phyloP scores from a whole-genome alignment of 345 rosid genomes.

The Brassica rapa region DNA sequence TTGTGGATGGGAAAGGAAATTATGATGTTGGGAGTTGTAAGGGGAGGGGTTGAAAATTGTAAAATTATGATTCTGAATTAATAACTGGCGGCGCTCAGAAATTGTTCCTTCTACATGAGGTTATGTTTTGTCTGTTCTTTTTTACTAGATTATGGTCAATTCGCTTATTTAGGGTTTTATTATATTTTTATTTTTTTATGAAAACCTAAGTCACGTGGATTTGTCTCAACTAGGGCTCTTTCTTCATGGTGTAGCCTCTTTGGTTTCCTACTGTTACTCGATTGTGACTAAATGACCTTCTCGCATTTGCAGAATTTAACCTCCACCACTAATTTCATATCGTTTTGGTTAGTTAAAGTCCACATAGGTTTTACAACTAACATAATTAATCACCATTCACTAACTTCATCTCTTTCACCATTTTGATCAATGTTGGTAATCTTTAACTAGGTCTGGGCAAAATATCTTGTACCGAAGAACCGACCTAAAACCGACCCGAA shows the following conservation, averaged over 20 bases:
- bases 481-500: too few species aligned
- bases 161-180: conserved; percentile 38
- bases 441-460: too few species aligned
- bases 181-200: not conserved
- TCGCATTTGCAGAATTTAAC: conserved; percentile 21
- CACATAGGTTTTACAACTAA: not conserved
- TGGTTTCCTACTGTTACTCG: conserved; percentile 30
- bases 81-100: conserved; percentile 45
- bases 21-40: conserved; percentile 29
- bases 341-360: not conserved
- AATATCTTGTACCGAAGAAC: too few species aligned
- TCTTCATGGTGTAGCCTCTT: conserved; percentile 38
- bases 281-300: conserved; percentile 36
- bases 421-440: not conserved
- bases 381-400: conserved; percentile 7
- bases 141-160: conserved; percentile 44
- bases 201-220: conserved; percentile 40
- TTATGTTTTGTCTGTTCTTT: conserved; percentile 43
- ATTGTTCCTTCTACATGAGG: conserved; percentile 47
- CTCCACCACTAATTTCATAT: not conserved
- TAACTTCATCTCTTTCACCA: not conserved
- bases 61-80: conserved; percentile 37
- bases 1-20: conserved; percentile 22
- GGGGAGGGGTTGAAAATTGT: conserved; percentile 25
- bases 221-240: conserved; percentile 42